phyloP scores from a whole-genome alignment of 31 red algal species.

The Odonthalia washingtoniensis region DNA sequence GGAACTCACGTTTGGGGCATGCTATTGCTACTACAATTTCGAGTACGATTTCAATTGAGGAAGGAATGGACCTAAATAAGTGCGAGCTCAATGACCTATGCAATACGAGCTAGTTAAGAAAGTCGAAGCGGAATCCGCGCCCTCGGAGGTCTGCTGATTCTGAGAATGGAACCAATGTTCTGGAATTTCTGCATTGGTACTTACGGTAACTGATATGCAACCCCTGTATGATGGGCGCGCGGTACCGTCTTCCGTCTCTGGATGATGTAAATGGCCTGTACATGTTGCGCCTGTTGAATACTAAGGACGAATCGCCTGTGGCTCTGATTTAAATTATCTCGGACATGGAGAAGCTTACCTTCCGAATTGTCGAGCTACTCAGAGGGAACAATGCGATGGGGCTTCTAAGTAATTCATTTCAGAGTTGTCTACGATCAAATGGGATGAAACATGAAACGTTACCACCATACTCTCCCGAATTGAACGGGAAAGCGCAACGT shows the following conservation, averaged over 20 bases:
- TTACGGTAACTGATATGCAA: not conserved
- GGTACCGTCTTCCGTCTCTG: conserved; percentile 11
- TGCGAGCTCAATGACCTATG: conserved; percentile 9
- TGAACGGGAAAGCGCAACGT: conserved; percentile 45
- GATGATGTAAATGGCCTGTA: conserved; percentile 20
- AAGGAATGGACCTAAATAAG: not conserved
- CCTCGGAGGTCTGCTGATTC: not conserved
- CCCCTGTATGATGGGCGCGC: not conserved
- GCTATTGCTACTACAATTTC: not conserved
- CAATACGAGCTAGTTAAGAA: not conserved
- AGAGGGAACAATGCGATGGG: conserved; percentile 26
- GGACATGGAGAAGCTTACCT: conserved; percentile 31
- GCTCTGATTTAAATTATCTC: conserved; percentile 39
- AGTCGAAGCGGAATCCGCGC: not conserved
- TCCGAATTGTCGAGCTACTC: not conserved
- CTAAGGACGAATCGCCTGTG: not conserved
- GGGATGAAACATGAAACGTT: conserved; percentile 17
- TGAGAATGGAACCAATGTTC: conserved; percentile 1
- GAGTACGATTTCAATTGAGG: not conserved
- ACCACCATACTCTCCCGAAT: conserved; percentile 53
- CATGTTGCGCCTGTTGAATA: conserved; percentile 13
- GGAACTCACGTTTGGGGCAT: not conserved
- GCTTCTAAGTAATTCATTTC: conserved; percentile 16
- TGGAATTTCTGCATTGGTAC: conserved; percentile 31
- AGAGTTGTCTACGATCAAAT: conserved; percentile 17